Base-by-base conservation (phyloP, 129 eudicot species). In the Flaveria robusta region DNA sequence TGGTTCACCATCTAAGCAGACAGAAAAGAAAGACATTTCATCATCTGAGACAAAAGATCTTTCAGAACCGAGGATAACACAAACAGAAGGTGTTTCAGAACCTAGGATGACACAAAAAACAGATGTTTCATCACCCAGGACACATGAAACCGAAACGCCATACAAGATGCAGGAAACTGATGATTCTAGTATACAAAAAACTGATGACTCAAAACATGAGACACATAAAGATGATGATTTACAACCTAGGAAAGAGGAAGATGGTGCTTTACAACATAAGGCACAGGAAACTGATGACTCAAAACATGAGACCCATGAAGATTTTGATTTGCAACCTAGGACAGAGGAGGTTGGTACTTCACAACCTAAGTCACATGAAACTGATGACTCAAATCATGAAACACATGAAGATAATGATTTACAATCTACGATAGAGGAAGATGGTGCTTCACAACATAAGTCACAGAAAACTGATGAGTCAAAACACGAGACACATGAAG, bases 21-120 rank as follows among this genome's bases (percentile, higher is more conserved):
- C 37, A 45, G 49, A 77, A 9, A 78, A 22, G 69, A 80, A 71
- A 66, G 90, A 81, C 52, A 85, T 63, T n/a, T 45, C 71, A 9
- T 71, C 78, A 18, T 1, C 70, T 29, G 60, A 66, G 20, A 41
- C 20, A 0, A 68, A 77, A 52, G 81, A 77, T 52, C 67, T 4
- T 51, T 34, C 67, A 5, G 16, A 56, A 76, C 15, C 23, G 3
- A 15, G 2, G 37, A 64, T 22, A 16, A 18, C 70, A 45, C 70
- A 74, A 2, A 15, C 43, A 3, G 3, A 45, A 26, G 71, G 60
- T 43, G 79, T 18, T 46, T 46, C 16, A 1, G 34, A 27, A 62
- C 79, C 13, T 43, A 9, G 19, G 22, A 74, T 19, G 26, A 26
- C 49, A 27, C 59, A 74, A 14, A 34, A 23, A 4, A 18, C 45